Conservation (phyloP, 192 early-diverging fungal species). For the Radiomyces spectabilis region DNA sequence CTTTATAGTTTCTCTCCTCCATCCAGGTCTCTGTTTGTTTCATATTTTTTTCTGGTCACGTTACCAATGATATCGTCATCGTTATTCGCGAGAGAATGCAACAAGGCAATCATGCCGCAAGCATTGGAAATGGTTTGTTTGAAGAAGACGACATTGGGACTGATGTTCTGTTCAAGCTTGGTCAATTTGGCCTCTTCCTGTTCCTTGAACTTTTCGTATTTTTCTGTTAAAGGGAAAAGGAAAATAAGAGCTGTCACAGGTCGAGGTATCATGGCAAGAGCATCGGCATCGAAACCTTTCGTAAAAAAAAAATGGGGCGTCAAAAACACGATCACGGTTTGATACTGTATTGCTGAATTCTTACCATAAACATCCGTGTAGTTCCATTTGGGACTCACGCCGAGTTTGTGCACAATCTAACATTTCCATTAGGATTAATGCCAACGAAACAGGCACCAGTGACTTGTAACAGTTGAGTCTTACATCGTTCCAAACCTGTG, state of each 20-base stretch:
- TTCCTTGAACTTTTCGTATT: constrained; percentile 43
- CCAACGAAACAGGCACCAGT: background rate
- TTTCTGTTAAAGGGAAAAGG: constrained; percentile 74
- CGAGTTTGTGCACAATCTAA: constrained; percentile 62
- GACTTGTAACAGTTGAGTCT: background rate
- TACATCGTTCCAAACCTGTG: constrained; percentile 61
- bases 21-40: too few species aligned
- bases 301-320: background rate
- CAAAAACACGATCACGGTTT: background rate
- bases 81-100: constrained; percentile 84
- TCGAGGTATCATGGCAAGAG: constrained; percentile 70
- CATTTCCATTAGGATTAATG: constrained; percentile 1
- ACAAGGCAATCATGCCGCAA: constrained; percentile 90
- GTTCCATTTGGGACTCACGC: constrained; percentile 49
- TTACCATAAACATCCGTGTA: constrained; percentile 80
- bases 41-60: background rate
- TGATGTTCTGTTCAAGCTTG: constrained; percentile 43
- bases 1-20: too few species aligned
- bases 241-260: constrained; percentile 81
- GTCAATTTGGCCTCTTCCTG: constrained; percentile 38
- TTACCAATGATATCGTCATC: constrained; percentile 36
- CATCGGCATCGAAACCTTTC: constrained; percentile 74
- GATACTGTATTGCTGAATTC: background rate
- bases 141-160: constrained; percentile 64
- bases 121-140: constrained; percentile 87